phyloP scores from a whole-genome alignment of 169 alveolate species.

The Perkinsus olseni region DNA sequence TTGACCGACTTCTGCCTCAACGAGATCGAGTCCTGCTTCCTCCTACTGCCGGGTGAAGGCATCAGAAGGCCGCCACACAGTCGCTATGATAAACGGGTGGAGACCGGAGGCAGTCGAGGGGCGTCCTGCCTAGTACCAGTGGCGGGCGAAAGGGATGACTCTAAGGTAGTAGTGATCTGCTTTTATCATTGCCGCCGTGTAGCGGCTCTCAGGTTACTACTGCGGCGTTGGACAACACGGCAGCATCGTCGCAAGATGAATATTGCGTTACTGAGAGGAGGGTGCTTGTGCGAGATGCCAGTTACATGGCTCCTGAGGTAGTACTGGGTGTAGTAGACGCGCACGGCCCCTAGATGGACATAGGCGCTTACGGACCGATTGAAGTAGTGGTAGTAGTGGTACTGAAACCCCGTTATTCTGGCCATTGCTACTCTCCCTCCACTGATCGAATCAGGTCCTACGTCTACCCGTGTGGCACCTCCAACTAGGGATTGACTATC shows the following conservation, averaged over 20 bases:
- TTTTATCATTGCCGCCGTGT: too few relatives aligned
- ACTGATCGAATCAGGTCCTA: neutral
- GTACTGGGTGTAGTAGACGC: neutral
- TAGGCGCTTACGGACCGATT: too few relatives aligned
- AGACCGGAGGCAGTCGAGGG: neutral
- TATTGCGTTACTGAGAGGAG: neutral
- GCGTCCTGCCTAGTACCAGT: neutral
- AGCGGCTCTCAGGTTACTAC: too few relatives aligned
- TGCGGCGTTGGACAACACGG: neutral
- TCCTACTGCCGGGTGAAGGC: neutral
- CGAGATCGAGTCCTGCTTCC: conserved; percentile 30
- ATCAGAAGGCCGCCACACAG: neutral
- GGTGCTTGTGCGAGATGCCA: neutral
- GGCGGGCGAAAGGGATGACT: too few relatives aligned
- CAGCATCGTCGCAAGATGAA: neutral
- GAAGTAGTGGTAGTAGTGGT: too few relatives aligned
- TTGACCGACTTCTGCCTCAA: conserved; percentile 28
- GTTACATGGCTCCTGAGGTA: neutral
- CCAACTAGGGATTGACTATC: neutral
- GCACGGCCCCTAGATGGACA: too few relatives aligned
- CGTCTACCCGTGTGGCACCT: neutral
- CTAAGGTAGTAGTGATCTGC: too few relatives aligned
- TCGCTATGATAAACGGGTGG: neutral
- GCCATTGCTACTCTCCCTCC: too few relatives aligned
- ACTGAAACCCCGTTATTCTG: too few relatives aligned